Conservation (phyloP, 2,329 filamentous ascomycete species). For the Hymenoscyphus repandus region DNA sequence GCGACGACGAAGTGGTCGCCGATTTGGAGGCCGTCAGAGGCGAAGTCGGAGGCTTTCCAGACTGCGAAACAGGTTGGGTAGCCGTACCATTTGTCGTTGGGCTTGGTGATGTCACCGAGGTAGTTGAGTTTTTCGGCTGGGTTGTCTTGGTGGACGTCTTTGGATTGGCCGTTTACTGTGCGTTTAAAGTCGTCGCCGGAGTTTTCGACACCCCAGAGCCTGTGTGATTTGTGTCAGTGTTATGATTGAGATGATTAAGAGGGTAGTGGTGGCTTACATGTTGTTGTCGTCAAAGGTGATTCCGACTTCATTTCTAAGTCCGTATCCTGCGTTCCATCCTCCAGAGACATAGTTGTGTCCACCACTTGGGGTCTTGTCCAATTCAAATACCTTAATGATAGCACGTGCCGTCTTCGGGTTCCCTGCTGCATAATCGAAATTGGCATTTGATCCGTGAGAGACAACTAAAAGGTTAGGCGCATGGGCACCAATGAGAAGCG, state of each 20-base stretch:
- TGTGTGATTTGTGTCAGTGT: background rate
- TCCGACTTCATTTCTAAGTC: constrained; percentile 20
- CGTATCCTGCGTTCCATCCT: constrained; percentile 15
- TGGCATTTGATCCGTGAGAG: constrained; percentile 17
- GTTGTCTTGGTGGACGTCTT: constrained; percentile 17
- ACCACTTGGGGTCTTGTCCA: constrained; percentile 8
- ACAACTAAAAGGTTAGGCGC: constrained; percentile 16
- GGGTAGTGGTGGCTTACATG: constrained; percentile 9
- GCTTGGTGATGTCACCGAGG: constrained; percentile 15
- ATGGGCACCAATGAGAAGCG: constrained; percentile 10
- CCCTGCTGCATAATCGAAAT: constrained; percentile 13
- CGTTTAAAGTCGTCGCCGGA: constrained; percentile 11
- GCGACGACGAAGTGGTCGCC: constrained; percentile 18
- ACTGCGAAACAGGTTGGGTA: constrained; percentile 20
- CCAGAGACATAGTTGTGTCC: constrained; percentile 17
- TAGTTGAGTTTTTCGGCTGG: constrained; percentile 19
- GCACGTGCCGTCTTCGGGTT: constrained; percentile 13
- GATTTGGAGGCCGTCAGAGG: constrained; percentile 9
- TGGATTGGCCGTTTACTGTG: constrained; percentile 7
- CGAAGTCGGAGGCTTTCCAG: constrained; percentile 15
- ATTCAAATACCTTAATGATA: constrained; percentile 18
- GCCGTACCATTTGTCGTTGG: constrained; percentile 16
- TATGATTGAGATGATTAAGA: background rate
- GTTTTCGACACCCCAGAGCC: constrained; percentile 16
- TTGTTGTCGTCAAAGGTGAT: constrained; percentile 15